A percentile compares a stretch with the other conserved stretches of the same genome.
These are phyloP conservation scores for Gossypium stocksii DNA, from an alignment of 345 rosid species.

Conservation along the genomic window DNA sequence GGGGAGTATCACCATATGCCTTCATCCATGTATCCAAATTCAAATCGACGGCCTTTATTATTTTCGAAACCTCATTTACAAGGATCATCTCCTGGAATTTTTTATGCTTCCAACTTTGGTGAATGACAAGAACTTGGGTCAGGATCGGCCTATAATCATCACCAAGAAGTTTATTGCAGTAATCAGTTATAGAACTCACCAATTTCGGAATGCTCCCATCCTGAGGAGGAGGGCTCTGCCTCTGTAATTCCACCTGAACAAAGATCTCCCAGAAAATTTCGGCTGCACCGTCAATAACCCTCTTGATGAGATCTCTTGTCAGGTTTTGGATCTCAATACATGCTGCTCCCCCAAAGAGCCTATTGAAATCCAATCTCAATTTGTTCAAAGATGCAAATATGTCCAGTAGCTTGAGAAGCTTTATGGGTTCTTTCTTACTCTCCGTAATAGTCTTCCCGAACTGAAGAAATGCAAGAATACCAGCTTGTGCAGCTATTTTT, in stretches of 20 bases:
- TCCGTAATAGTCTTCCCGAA: constrained; percentile 94
- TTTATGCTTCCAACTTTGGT: constrained; percentile 91
- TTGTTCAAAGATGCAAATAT: constrained; percentile 81
- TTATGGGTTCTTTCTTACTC: constrained; percentile 86
- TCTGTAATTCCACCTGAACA: constrained; percentile 83
- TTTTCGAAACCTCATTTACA: constrained; percentile 56
- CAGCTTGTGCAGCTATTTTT: constrained; percentile 93
- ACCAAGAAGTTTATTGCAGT: constrained; percentile 81
- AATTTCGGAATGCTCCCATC: constrained; percentile 84
- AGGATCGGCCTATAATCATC: constrained; percentile 75
- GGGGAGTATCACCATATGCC: constrained; percentile 55
- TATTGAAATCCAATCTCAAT: constrained; percentile 82
- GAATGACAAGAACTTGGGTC: constrained; percentile 76
- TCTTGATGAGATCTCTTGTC: constrained; percentile 87
- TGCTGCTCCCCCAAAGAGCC: constrained; percentile 92
- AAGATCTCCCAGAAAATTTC: constrained; percentile 96
- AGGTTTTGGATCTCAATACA: constrained; percentile 89
- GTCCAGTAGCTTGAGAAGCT: constrained; percentile 85
- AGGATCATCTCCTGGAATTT: constrained; percentile 83
- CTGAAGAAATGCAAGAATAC: constrained; percentile 88
- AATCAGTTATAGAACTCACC: constrained; percentile 78
- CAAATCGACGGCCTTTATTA: constrained; percentile 67
- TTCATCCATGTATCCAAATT: constrained; percentile 79
- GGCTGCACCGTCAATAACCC: constrained; percentile 77
- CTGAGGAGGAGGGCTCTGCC: constrained; percentile 66